These are phyloP conservation scores for Metschnikowia dekortorum DNA, from an alignment of 805 yeast genomes.

Conservation along the genomic window DNA sequence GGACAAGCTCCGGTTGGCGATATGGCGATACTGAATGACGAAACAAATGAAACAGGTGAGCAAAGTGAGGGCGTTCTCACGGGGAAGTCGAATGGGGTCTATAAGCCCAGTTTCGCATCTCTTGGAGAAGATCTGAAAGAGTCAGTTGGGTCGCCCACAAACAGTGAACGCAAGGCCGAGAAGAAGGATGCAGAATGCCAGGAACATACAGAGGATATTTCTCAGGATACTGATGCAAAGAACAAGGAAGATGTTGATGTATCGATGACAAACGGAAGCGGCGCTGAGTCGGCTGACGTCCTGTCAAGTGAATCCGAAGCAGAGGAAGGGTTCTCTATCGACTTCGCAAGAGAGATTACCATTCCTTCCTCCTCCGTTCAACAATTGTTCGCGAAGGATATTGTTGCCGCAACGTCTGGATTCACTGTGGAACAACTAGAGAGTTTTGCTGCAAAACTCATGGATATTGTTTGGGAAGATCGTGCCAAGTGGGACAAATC, in stretches of 20 bases:
- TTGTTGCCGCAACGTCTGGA: slow-evolving; percentile 29
- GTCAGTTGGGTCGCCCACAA: neutral
- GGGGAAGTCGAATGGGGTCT: neutral
- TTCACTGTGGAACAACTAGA: slow-evolving; percentile 37
- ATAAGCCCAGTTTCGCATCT: neutral
- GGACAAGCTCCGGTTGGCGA: neutral
- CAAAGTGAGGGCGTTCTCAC: neutral
- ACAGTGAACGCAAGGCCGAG: neutral
- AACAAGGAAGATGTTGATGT: neutral
- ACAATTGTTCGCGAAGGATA: slow-evolving; percentile 21
- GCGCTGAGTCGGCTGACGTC: neutral
- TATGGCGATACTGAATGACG: neutral
- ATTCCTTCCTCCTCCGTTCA: slow-evolving; percentile 17
- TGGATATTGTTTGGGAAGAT: slow-evolving; percentile 70
- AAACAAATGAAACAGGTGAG: neutral
- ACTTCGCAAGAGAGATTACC: slow-evolving; percentile 49
- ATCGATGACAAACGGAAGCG: neutral
- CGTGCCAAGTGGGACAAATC: slow-evolving; percentile 47
- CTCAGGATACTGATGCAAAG: neutral
- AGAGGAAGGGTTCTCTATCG: slow-evolving; percentile 39
- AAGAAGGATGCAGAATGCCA: neutral
- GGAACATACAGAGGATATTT: neutral
- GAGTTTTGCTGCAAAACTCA: slow-evolving; percentile 53
- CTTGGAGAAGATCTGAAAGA: neutral
- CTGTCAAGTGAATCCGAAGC: slow-evolving; percentile 30